Evolutionary conservation across 768 basidiomycete species (phyloP).

Genomic region (Neoboletus magnificus): DNA sequence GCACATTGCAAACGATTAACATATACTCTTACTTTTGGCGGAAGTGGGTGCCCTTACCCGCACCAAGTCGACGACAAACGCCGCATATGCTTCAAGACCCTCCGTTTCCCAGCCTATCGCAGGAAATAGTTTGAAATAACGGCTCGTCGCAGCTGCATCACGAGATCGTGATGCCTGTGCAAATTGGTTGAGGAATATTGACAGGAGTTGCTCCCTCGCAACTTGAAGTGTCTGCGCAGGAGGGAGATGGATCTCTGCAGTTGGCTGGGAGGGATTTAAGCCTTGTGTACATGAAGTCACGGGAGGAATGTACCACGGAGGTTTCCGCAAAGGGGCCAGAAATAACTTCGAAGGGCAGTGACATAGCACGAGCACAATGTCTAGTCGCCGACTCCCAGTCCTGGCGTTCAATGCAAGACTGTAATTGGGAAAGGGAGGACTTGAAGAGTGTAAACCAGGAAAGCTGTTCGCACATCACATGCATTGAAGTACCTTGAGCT

Average conservation of each 20-base stretch:
- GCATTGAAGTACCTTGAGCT: conserved; percentile 69
- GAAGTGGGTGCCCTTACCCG: conserved; percentile 72
- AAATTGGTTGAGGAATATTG: conserved; percentile 78
- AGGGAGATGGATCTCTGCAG: conserved; percentile 80
- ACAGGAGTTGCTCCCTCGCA: conserved; percentile 70
- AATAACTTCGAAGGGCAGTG: conserved; percentile 72
- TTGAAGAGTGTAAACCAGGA: conserved; percentile 35
- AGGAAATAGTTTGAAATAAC: conserved; percentile 97
- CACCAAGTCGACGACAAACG: conserved; percentile 90
- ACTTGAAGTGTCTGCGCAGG: conserved; percentile 79
- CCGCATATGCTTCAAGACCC: conserved; percentile 88
- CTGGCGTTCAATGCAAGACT: conserved; percentile 63
- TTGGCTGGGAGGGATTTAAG: conserved; percentile 58
- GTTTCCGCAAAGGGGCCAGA: conserved; percentile 82
- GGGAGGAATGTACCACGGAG: conserved; percentile 65
- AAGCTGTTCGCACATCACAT: conserved; percentile 20
- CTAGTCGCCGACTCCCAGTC: conserved; percentile 97
- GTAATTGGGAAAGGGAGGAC: conserved; percentile 59
- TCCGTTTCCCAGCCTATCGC: conserved; percentile 91
- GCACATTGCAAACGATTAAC: conserved; percentile 4
- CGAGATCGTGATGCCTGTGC: conserved; percentile 74
- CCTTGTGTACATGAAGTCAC: neutral
- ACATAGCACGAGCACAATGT: conserved; percentile 88
- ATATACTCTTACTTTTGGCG: conserved; percentile 63
- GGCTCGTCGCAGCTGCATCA: conserved; percentile 82